phyloP scores from a whole-genome alignment of 192 early-diverging fungal genomes.

The Coemansia sp. region DNA sequence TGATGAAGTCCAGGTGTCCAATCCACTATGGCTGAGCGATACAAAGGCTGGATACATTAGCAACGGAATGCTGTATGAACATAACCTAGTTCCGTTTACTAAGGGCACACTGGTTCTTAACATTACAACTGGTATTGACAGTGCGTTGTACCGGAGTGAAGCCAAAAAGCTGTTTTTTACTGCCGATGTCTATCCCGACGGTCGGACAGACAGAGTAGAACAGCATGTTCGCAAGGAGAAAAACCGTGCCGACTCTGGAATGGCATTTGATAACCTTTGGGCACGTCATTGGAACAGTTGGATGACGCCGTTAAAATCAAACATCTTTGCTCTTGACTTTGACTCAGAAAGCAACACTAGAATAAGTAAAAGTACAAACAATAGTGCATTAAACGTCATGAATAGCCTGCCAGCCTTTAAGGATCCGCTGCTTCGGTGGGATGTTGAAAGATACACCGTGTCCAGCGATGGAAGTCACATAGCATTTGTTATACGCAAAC shows the following conservation, averaged over 20 bases:
- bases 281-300: conserved; percentile 78
- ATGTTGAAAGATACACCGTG: conserved; percentile 61
- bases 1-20: conserved; percentile 15
- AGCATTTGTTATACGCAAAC: conserved; percentile 67
- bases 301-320: conserved; percentile 59
- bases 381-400: conserved; percentile 18
- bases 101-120: conserved; percentile 19
- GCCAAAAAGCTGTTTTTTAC: conserved; percentile 17
- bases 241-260: conserved; percentile 56
- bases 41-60: conserved; percentile 18
- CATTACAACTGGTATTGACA: conserved; percentile 27
- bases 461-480: conserved; percentile 60
- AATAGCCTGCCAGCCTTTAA: conserved; percentile 48
- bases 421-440: conserved; percentile 57
- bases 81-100: conserved; percentile 28
- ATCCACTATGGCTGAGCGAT: conserved; percentile 30
- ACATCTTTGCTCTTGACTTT: conserved; percentile 56
- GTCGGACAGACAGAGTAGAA: conserved; percentile 52
- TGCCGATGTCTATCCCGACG: conserved; percentile 29
- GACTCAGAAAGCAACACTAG: conserved; percentile 17
- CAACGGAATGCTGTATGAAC: conserved; percentile 29
- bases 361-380: neutral
- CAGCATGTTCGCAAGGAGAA: conserved; percentile 41
- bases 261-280: conserved; percentile 68
- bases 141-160: conserved; percentile 13